Base-by-base conservation (phyloP, 495 filamentous ascomycete genomes). In the Penicillium antarcticum region DNA sequence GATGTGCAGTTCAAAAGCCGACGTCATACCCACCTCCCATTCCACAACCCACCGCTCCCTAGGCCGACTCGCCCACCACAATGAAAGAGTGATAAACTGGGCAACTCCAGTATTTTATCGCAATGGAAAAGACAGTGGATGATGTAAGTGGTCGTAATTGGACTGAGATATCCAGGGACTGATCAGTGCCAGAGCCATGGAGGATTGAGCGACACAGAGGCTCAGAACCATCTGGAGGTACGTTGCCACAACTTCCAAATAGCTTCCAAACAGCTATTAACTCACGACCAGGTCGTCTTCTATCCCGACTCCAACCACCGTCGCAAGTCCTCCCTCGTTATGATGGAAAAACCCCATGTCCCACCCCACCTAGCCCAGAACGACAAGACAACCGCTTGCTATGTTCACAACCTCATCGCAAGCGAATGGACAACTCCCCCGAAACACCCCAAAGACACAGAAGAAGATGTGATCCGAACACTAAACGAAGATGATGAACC, bases 401-500 rank as follows among this genome's bases (percentile, higher is more conserved):
- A 92, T 52, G 89, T 96, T 5, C 91, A 96, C 64, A 80, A 86
- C 17, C 77, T 96, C 7, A 82, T 96, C 24, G 87, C 85, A 45
- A 72, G 65, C 8, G 71, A 74, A 50, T 75, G 72, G 72, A 58
- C 63, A 2, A 17, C 57, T 7, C 64, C 67, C 3, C 38, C 44
- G n/a, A 38, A 24, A 1, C 39, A 57, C 17, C 5, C 46, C 11
- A 45, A 52, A 17, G 56, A 65, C 2, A 41, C 72, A 78, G 61
- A 72, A 69, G 55, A 68, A 38, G 26, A 29, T 9, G 45, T 38
- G 39, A 59, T 50, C 7, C 61, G 56, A 6, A 50, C 62, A 7
- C 14, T 68, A 13, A 56, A 52, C 8, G 57, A 63, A 29, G 26
- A 42, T 4, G 55, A 62, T 17, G 56, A 59, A 5, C 52, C 63